Base-by-base conservation (phyloP, 768 basidiomycete species). In the Cyclocybe aegerita region DNA sequence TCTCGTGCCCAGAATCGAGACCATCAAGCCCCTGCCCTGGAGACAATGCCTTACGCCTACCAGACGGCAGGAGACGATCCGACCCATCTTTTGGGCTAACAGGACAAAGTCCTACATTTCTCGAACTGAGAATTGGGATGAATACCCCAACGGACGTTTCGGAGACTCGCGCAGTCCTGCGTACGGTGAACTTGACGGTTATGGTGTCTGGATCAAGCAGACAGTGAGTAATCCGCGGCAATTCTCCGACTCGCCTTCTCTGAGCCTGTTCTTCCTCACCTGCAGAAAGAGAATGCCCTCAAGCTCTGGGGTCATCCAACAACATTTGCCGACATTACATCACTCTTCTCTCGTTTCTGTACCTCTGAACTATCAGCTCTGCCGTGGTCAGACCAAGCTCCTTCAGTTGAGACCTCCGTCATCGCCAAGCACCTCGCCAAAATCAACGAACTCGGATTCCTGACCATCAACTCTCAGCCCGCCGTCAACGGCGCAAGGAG, bases 1-100 rank as follows among this genome's bases (percentile, higher is more conserved):
- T 59, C 79, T 98, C 45, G 90, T 94, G 39, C 89, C 93, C 3
- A 78, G 88, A 40, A 77, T 93, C 23, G 94, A 98, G 70, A 89
- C 90, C 12, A 81, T 98, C 67, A 95, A 95, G 60, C 96, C 97
- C 35, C 70, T 99, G 17, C 97, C 97, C 1, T 99, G 97, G 97
- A 83, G 96, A 70, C 94, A 96, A 76, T 93, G 86, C 14, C 88
- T 98, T 58, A 98, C 96, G 2, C 93, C 95, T 14, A 91, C 80
- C 63, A 81, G 97, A 50, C 88, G 96, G 43, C 77, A 83, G 56
- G 97, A 99, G 70, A 88, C 82, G 42, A 98, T 96, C 56, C 88
- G 97, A 32, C 97, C 97, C 3, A 98, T 99, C 64, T 98, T 98
- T 76, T 98, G 96, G 95, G 93, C 97, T 9, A 98, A 99, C 72